Base-by-base conservation (phyloP, 768 basidiomycete genomes). In the Panus rudis region DNA sequence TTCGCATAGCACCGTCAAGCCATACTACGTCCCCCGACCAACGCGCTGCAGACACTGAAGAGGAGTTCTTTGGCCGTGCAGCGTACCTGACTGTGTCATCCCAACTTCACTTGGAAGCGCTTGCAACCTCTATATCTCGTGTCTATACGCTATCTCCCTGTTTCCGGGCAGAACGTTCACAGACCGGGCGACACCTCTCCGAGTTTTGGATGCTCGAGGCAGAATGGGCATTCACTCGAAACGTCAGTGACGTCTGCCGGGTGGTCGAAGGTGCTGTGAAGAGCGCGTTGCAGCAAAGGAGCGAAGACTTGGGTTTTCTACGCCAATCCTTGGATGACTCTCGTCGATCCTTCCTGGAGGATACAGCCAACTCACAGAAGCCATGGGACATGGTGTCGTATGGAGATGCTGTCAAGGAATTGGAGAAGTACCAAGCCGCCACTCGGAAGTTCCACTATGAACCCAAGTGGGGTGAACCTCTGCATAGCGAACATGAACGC, bases 151-250 rank as follows among this genome's bases (percentile, higher is more conserved):
- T 99, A 19, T 83, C 88, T 0, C 93, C 96, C 0, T 85, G 86
- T 51, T 99, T 99, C 65, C 84, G 96, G 13, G 94, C 96, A 17
- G 96, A 99, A 58, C 79, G 79, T 4, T 87, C 84, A 3, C 74
- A 83, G 52, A 97, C 94, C 2, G 77, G 78, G 24, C 73, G 94
- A n/a, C 96, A 99, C 59, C 75, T 99, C 11, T 81, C 90, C 39
- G 96, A 99, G 62, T 99, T 99, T 63, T 97, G 91, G 87, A 99
- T 99, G 96, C 78, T 97, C 42, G 96, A 99, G 65, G 93, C 89
- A 0, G 96, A 99, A 59, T 83, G 90, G 75, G 80, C 80, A 0
- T 85, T 80, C 56, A 65, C 69, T 17, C 51, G 53, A 19, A 58
- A 60, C 6, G 58, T 84, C 4, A 65, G 67, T 3, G 68, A 72